Conservation (phyloP, 768 basidiomycete genomes). For the Naganishia randhawae region DNA sequence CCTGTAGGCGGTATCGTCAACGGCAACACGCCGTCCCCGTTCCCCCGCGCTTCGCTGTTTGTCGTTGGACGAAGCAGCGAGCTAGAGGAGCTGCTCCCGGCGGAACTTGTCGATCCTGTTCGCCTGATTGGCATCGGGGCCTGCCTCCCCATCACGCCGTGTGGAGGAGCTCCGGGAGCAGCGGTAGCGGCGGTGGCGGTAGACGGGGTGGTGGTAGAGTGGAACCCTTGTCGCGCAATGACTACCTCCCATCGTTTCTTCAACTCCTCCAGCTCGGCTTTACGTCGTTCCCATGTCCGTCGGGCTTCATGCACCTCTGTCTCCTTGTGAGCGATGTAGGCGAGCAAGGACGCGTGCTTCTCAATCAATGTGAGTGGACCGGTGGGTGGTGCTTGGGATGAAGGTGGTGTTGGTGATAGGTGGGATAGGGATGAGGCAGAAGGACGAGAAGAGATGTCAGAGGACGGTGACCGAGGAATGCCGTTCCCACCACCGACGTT, state of each 20-base stretch:
- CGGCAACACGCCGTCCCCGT: not conserved
- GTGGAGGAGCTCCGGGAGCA: too few species aligned
- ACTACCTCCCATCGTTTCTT: constrained; percentile 15
- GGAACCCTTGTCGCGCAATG: not conserved
- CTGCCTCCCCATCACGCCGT: not conserved
- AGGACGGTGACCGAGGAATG: not conserved
- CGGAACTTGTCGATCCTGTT: not conserved
- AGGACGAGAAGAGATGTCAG: not conserved
- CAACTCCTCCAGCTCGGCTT: not conserved
- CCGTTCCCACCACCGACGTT: not conserved
- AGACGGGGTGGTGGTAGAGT: constrained; percentile 14
- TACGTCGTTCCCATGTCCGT: not conserved
- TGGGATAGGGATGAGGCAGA: not conserved
- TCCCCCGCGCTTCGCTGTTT: not conserved
- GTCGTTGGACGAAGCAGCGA: not conserved
- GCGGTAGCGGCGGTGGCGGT: too few species aligned
- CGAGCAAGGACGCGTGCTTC: constrained; percentile 14
- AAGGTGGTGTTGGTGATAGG: not conserved
- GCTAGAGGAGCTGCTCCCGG: not conserved
- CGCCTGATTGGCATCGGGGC: constrained; percentile 1
- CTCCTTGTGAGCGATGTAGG: constrained; percentile 22
- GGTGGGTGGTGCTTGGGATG: not conserved
- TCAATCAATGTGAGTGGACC: constrained; percentile 10
- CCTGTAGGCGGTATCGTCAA: constrained; percentile 2
- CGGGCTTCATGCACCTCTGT: not conserved